Evolutionary conservation across 2,329 filamentous ascomycete genomes (phyloP), one percentile per base, ranked within the genome.

Genomic region (Paecilomyces dactylethromorphus): DNA sequence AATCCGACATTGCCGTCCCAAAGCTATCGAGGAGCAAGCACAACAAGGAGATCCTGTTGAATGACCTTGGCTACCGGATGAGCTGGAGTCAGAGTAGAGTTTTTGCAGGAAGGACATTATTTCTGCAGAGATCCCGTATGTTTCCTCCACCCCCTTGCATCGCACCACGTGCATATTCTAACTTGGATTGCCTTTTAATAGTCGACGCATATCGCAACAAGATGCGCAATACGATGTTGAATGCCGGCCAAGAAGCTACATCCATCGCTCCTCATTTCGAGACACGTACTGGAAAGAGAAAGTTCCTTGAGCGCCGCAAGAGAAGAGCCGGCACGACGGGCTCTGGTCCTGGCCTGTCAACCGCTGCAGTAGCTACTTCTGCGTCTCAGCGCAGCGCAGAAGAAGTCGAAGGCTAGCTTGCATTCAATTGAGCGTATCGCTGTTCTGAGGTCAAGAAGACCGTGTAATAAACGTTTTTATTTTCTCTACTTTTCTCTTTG

Each of bases 181-280:
- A 62, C 53, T 22, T 26, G 54, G 12, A 35, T 39, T 58, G 61
- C 59, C 39, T n/a, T 45, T 15, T 24, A 53, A 58, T 66, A 95
- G 92, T 97, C 75, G 93, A 97, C 74, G 91, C 90, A 62, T 97
- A 97, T 74, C 89, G 93, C 62, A 93, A 91, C 73, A 96, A 96
- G 81, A 94, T 92, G 74, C 86, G 89, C 63, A 87, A 84, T 65
- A 89, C 88, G 58, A 92, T 96, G 78, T 84, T 95, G 68, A 86
- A 84, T 22, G 84, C 87, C 51, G 89, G 90, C 68, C 87, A 91
- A 69, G 91, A 95, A 62, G 83, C 91, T 52, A 81, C 84, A 58
- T 81, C 83, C 21, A 85, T 90, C 26, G 89, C 90, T 24, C 87
- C 91, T 57, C 92, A 97, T 76, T 95, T 92, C 69, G 92, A 97